Percentiles rank a stretch among this genome's conserved stretches.
These are phyloP conservation scores for Rubroboletus pulcherrimus DNA, from an alignment of 768 basidiomycete genomes.

Conservation along the genomic window DNA sequence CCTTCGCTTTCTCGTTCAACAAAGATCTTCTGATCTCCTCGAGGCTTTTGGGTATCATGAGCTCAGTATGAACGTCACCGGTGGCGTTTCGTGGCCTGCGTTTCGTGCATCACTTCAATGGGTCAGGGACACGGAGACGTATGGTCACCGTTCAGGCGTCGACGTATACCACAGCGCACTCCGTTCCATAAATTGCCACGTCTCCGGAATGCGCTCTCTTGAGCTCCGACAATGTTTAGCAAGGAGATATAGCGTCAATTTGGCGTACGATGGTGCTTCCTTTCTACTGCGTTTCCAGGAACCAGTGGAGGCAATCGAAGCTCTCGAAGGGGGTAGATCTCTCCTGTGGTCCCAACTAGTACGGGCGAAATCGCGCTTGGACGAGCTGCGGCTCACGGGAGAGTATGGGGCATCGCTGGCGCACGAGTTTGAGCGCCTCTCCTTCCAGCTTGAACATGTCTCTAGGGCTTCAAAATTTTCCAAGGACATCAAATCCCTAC, in stretches of 20 bases:
- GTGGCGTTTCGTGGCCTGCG: conserved; percentile 15
- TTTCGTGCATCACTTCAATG: conserved; percentile 23
- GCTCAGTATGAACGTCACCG: conserved; percentile 16
- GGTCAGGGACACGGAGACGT: conserved; percentile 19
- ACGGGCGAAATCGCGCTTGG: conserved; percentile 24
- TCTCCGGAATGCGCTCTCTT: conserved; percentile 13
- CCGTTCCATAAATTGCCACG: conserved; percentile 19
- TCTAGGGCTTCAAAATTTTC: conserved; percentile 7
- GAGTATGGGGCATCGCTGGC: conserved; percentile 16
- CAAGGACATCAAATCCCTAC: conserved; percentile 19
- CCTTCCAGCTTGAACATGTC: conserved; percentile 12
- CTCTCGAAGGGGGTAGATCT: conserved; percentile 31
- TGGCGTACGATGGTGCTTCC: conserved; percentile 28
- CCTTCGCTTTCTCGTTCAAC: conserved; percentile 23
- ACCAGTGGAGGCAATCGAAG: conserved; percentile 27
- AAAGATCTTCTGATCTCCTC: conserved; percentile 16
- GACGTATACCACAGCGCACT: conserved; percentile 29
- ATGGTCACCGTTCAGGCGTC: conserved; percentile 25
- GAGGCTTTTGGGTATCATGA: conserved; percentile 26
- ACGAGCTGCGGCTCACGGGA: conserved; percentile 23
- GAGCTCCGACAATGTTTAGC: conserved; percentile 19
- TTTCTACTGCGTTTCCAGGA: conserved; percentile 24
- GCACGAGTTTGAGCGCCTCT: conserved; percentile 22
- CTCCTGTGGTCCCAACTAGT: conserved; percentile 34
- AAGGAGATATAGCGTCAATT: conserved; percentile 3